Evolutionary conservation across 306 rosid species (phyloP).

Genomic region (Quercus engelmannii): DNA sequence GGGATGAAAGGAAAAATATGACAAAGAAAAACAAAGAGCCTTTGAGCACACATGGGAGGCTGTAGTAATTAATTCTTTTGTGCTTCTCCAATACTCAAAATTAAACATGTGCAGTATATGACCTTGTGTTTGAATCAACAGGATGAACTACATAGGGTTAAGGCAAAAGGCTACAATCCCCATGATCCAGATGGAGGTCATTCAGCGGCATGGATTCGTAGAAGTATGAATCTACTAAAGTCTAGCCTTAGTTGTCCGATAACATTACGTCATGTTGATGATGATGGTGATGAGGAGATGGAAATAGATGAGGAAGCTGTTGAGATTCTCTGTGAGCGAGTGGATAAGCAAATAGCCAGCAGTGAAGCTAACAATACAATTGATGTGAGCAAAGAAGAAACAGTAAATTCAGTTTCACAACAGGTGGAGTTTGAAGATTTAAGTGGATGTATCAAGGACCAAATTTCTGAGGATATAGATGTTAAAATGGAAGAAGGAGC

Average conservation of each 20-base stretch:
- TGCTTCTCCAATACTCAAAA: slow-evolving; percentile 6
- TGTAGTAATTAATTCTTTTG: slow-evolving; percentile 7
- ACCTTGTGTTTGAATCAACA: slow-evolving; percentile 33
- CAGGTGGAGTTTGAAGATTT: slow-evolving; percentile 20
- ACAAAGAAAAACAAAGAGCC: too few species aligned
- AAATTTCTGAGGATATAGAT: slow-evolving; percentile 35
- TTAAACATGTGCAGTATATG: slow-evolving; percentile 15
- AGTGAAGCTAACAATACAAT: slow-evolving; percentile 11
- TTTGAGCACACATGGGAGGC: too few species aligned
- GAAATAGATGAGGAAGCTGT: slow-evolving; percentile 89
- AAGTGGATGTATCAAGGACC: slow-evolving; percentile 18
- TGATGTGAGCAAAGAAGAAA: slow-evolving; percentile 11
- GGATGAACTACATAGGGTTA: slow-evolving; percentile 90
- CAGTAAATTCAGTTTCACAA: slow-evolving; percentile 17
- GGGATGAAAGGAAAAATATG: too few species aligned
- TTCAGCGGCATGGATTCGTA: slow-evolving; percentile 88
- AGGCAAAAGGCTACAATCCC: slow-evolving; percentile 61
- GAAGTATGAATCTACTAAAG: slow-evolving; percentile 69
- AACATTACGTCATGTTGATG: slow-evolving; percentile 50
- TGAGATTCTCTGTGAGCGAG: slow-evolving; percentile 53
- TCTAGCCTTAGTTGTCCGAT: slow-evolving; percentile 62
- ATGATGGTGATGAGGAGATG: slow-evolving; percentile 97
- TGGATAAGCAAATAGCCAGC: slow-evolving; percentile 36
- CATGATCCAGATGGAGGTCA: slow-evolving; percentile 65
- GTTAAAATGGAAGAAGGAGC: slow-evolving; percentile 54